Evolutionary conservation across 2,329 filamentous ascomycete genomes (phyloP), one percentile per base, ranked within the genome.

Genomic region (Pseudogymnoascus verrucosus): DNA sequence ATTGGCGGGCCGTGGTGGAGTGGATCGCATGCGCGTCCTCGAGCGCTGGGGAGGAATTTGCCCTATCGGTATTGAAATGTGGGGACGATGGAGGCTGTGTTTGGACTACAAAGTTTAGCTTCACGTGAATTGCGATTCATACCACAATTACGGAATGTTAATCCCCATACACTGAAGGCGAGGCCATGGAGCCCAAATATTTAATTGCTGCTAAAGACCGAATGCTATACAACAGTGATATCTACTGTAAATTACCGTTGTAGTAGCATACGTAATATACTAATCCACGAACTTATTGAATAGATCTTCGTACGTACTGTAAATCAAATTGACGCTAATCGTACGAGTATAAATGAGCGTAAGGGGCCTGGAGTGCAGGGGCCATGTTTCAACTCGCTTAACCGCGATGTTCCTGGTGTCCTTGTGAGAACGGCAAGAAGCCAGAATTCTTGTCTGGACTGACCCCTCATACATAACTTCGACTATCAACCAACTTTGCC

Each of bases 361-460:
- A 57, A 57, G 51, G 51, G 51, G 51, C 16, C 28, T 57, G 51
- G 51, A 57, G 51, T 57, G 51, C 51, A 57, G 28, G 51, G 51
- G 51, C 51, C 51, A 57, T 57, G 51, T 57, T 57, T 57, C 51
- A 57, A 57, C 51, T 57, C 51, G 51, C 51, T 57, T 57, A 57
- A 57, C 28, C 51, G 28, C 16, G 51, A 57, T 57, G 51, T 57
- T 57, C 51, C 51, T 57, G 51, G 51, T 36, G 51, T 57, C 28
- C 51, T 36, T 57, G 51, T 57, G 51, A 57, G 51, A 57, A 57
- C 51, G 14, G 51, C 51, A 57, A 57, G 51, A 57, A 57, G 51
- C 51, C 51, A 57, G 51, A 57, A 57, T 57, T 57, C 26, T 21
- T 34, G 51, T 57, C 51, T 57, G 16, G 28, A 57, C 51, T 57